Conservation (phyloP, 768 basidiomycete genomes). For the Sutorius australiensis region DNA sequence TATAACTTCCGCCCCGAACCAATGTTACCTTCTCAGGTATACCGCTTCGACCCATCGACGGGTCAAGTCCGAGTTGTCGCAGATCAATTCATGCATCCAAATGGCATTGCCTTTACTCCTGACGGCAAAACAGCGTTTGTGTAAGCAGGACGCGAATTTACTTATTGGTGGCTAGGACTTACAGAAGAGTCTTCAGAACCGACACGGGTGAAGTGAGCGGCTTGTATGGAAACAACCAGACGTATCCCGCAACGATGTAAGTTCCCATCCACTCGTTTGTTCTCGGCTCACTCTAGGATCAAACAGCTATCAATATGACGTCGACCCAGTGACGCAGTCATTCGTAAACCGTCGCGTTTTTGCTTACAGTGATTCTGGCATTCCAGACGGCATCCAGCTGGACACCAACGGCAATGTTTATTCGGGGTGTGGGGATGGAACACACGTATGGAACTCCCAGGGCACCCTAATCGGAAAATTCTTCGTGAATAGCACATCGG, state of each 20-base stretch:
- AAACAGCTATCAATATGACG: conserved; percentile 66
- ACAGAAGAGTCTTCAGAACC: conserved; percentile 22
- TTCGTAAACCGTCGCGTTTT: conserved; percentile 64
- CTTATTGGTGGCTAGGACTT: neutral
- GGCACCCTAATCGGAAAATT: conserved; percentile 39
- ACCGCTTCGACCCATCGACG: conserved; percentile 10
- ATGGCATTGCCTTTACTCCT: conserved; percentile 70
- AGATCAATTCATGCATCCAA: conserved; percentile 33
- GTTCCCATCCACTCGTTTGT: conserved; percentile 17
- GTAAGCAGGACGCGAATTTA: conserved; percentile 32
- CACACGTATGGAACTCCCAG: conserved; percentile 53
- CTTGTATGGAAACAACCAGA: conserved; percentile 48
- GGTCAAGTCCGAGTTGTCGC: neutral
- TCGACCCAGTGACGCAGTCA: conserved; percentile 48
- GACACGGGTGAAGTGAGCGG: conserved; percentile 37
- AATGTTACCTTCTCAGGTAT: conserved; percentile 35
- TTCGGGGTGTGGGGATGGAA: conserved; percentile 62
- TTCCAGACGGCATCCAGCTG: conserved; percentile 65
- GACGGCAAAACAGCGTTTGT: conserved; percentile 66
- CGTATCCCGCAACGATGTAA: conserved; percentile 64
- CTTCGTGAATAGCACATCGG: conserved; percentile 25
- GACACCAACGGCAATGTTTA: conserved; percentile 66
- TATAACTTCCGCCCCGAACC: conserved; percentile 65
- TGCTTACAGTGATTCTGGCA: conserved; percentile 61
- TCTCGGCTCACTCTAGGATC: neutral